A percentile compares a stretch with the other conserved stretches of the same genome.
phyloP scores from a whole-genome alignment of 1,284 basidiomycete genomes.

The Trametes sp. region DNA sequence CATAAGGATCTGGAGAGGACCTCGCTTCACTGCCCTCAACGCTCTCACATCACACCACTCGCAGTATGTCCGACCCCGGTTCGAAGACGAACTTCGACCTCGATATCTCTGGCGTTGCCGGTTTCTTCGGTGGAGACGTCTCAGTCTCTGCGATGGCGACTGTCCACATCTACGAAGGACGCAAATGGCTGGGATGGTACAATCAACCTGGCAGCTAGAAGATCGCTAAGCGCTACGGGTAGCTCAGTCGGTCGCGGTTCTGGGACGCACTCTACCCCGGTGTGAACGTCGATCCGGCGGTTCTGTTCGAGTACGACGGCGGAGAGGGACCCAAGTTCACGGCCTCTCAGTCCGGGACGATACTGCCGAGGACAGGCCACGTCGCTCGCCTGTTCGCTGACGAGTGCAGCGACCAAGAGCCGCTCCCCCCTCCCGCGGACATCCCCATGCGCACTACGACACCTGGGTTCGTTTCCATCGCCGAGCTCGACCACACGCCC shows the following conservation, averaged over 20 bases:
- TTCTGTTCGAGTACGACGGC: constrained; percentile 6
- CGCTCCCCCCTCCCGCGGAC: not conserved
- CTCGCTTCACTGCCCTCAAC: too few relatives aligned
- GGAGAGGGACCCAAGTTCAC: constrained; percentile 6
- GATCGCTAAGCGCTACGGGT: constrained; percentile 15
- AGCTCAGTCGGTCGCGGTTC: too few relatives aligned
- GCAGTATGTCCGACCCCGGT: not conserved
- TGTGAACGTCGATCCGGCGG: constrained; percentile 10
- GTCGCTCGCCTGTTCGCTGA: constrained; percentile 4
- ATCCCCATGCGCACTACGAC: not conserved
- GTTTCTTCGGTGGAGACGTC: constrained; percentile 19
- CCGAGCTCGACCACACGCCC: not conserved
- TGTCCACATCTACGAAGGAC: constrained; percentile 6
- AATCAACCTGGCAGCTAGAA: constrained; percentile 19
- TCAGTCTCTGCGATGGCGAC: constrained; percentile 11
- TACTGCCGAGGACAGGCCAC: constrained; percentile 9
- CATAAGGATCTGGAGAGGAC: too few relatives aligned
- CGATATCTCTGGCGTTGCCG: constrained; percentile 15
- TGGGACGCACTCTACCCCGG: constrained; percentile 14
- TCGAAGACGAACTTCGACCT: not conserved
- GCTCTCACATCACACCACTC: too few relatives aligned
- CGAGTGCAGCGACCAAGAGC: not conserved
- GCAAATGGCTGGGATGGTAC: constrained; percentile 17
- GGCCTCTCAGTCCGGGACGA: constrained; percentile 3
- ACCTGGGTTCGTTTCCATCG: not conserved